Conservation (phyloP, 192 early-diverging fungal species). For the Coemansia sp. region DNA sequence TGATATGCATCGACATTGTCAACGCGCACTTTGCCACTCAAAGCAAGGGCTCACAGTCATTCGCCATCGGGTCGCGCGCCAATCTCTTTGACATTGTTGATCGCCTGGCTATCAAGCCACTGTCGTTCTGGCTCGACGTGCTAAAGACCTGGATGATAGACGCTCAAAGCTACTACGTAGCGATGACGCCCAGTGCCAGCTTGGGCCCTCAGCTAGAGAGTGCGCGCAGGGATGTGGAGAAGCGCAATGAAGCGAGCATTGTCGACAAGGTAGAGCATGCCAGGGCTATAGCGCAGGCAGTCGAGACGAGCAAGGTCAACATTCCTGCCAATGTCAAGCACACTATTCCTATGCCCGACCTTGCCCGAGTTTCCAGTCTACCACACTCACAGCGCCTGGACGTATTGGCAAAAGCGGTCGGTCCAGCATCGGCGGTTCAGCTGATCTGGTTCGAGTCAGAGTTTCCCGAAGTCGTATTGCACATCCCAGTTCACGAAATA, state of each 20-base stretch:
- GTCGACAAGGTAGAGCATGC: constrained; percentile 39
- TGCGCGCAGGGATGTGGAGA: constrained; percentile 25
- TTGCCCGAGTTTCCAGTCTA: constrained; percentile 6
- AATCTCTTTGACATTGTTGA: constrained; percentile 36
- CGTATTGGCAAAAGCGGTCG: constrained; percentile 4
- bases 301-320: constrained; percentile 32
- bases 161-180: constrained; percentile 18
- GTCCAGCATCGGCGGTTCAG: constrained; percentile 59
- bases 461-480: constrained; percentile 63
- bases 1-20: constrained; percentile 31
- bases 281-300: constrained; percentile 50
- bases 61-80: constrained; percentile 25
- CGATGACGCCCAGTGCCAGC: constrained; percentile 26
- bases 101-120: constrained; percentile 16
- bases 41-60: not conserved
- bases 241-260: constrained; percentile 18
- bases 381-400: constrained; percentile 13
- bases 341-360: constrained; percentile 56
- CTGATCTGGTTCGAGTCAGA: constrained; percentile 66
- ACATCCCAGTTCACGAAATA: constrained; percentile 54
- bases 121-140: constrained; percentile 40
- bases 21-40: constrained; percentile 39
- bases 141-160: constrained; percentile 45
- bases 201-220: constrained; percentile 26
- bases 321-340: constrained; percentile 57